Evolutionary conservation across 1,284 basidiomycete genomes (phyloP), one percentile per base, ranked within the genome.

Genomic region (Moniliella sp.): DNA sequence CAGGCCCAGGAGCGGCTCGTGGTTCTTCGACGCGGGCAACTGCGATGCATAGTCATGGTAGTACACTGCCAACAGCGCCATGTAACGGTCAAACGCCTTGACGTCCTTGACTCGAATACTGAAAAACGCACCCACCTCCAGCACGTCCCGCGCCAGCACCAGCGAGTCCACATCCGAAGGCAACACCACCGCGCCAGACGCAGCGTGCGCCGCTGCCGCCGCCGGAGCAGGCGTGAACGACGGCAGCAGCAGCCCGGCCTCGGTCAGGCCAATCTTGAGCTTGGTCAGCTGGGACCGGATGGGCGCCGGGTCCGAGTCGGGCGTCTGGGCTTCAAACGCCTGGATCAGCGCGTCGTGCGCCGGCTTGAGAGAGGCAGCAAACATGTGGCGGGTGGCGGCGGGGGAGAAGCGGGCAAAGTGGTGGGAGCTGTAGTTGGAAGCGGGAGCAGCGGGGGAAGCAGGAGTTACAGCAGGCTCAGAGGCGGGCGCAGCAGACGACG

Each of bases 41-140:
- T 69, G 63, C 18, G 72, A 75, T 78, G 71, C 69, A 59, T 76
- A 78, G 62, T 91, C 83, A 34, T 47, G 34, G 65, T 94, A 94
- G 66, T 86, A 93, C 0, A 78, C 76, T 46, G 78, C 75, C 4
- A 97, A 69, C 57, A 91, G 80, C 10, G 79, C 76, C 61, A 88
- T 83, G 63, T 93, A 97, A 42, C 86, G 74, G 59, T 88, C 81
- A 58, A 97, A 99, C 0, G 79, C 76, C 27, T 80, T 74, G 9
- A 91, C 73, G 61, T 93, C 81, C 56, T 74, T 72, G 42, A 74
- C 71, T 27, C 82, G 71, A 57, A 97, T 77, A 39, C 84, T 83
- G 66, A 78, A 78, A 65, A 91, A 78, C 11, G 86, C 81, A 28
- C 84, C 88, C 47, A 93, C 76, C 66, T 94, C 88, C 35, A 97